Evolutionary conservation across 2,329 filamentous ascomycete genomes (phyloP).

Genomic region (Chaetomiaceae sp.): DNA sequence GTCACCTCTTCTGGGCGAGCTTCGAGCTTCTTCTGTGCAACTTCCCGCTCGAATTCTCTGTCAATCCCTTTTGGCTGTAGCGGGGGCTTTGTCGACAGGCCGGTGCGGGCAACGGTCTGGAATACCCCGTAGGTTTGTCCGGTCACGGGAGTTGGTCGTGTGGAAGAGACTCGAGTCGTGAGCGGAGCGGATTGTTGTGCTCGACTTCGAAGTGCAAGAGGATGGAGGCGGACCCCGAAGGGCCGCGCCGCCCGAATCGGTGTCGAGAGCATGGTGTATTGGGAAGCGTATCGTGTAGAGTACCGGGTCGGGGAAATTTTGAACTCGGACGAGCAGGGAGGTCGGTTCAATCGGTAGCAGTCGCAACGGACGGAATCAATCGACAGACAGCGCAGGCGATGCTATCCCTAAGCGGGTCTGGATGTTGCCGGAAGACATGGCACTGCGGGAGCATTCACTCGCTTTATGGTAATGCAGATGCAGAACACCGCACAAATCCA

Average conservation of each 20-base stretch:
- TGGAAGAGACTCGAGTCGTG: background rate
- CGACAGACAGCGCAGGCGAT: background rate
- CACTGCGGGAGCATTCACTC: background rate
- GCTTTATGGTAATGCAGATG: background rate
- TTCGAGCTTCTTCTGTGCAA: slow-evolving; percentile 53
- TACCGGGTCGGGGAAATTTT: too few relatives aligned
- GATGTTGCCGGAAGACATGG: background rate
- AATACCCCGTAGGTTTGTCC: background rate
- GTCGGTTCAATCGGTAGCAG: too few relatives aligned
- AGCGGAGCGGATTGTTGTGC: background rate
- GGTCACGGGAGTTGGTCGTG: background rate
- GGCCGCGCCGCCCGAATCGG: slow-evolving; percentile 23
- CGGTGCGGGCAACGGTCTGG: slow-evolving; percentile 7
- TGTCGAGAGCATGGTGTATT: slow-evolving; percentile 8
- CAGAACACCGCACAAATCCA: too few relatives aligned
- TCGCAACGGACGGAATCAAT: too few relatives aligned
- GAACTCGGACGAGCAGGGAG: too few relatives aligned
- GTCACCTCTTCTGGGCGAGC: slow-evolving; percentile 58
- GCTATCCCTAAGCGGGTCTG: background rate
- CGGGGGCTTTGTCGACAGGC: slow-evolving; percentile 26
- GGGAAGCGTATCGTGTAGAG: too few relatives aligned
- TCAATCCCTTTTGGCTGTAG: slow-evolving; percentile 43
- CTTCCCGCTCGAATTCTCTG: slow-evolving; percentile 50
- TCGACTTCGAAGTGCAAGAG: background rate
- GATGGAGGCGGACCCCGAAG: slow-evolving; percentile 11